Evolutionary conservation across 495 filamentous ascomycete species (phyloP), one percentile per base, ranked within the genome.

Genomic region (Lepidopterella palustris): DNA sequence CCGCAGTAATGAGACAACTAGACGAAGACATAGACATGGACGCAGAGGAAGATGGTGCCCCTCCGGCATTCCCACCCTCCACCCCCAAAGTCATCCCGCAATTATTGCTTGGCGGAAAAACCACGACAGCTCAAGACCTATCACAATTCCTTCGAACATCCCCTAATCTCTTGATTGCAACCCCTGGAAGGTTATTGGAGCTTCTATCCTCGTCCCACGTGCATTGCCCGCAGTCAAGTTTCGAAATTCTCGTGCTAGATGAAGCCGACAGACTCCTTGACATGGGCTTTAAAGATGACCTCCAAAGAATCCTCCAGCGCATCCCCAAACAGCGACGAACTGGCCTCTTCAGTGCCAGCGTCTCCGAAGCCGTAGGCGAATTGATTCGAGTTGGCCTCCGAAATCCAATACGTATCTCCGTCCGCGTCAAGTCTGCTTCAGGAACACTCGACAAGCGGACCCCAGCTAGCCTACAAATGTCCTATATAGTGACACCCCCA

Each of bases 271-370:
- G 95, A 55, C 74, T 98, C 24, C 76, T 98, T 6, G 95, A 98
- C 72, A 78, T 97, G n/a, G 95, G 95, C 8, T 97, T 98, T 76
- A 90, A 91, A 67, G 84, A 92, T 6, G 88, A 93, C 62, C 75
- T 98, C 4, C 88, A 90, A 53, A 87, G 83, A 50, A 98, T 98
- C 54, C 74, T 97, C 28, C 79, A 83, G 10, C 81, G 87, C 9
- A 75, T 98, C 11, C 95, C 93, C 2, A 98, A 97, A 68, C 95
- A 98, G 69, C 78, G 93, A 32, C 80, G 93, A 15, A 98, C 95
- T 0, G 93, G 93, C 0, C 76, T 98, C 8, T 98, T 97, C 78
- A 93, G 88, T 68, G 93, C 93, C 15, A 91, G 85, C 65, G 85
- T 98, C 10, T 89, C 84, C 66, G 95, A 98, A 65, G 93, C 93